These are phyloP conservation scores for Capronia epimyces DNA, from an alignment of 2,329 filamentous ascomycete genomes.

Conservation along the genomic window DNA sequence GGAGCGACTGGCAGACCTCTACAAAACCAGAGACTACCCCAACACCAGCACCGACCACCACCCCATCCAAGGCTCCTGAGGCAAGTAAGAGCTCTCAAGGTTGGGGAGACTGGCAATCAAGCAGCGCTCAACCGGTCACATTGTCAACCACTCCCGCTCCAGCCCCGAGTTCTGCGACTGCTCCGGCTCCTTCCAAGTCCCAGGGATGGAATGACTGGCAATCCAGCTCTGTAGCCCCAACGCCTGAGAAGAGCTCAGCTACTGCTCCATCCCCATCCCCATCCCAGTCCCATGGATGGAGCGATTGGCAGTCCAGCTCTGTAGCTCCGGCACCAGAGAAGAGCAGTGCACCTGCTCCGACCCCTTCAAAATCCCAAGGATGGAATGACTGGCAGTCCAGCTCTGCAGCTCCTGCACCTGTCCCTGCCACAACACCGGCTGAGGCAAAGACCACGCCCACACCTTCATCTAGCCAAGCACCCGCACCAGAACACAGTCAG, in stretches of 20 bases:
- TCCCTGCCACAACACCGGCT: neutral
- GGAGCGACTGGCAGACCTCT: no score
- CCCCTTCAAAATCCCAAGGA: neutral
- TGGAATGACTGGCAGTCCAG: neutral
- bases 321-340: neutral
- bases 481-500: neutral
- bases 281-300: neutral
- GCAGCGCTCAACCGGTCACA: neutral
- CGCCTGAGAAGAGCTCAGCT: neutral
- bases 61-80: no score
- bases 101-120: neutral
- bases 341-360: neutral
- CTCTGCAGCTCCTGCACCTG: neutral
- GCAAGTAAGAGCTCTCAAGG: neutral
- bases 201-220: slow-evolving; percentile 2
- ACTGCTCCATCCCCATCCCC: neutral
- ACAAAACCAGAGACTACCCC: no score
- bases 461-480: neutral
- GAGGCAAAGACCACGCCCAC: neutral
- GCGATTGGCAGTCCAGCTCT: neutral
- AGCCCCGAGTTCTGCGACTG: neutral
- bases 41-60: no score
- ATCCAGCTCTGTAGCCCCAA: neutral
- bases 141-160: neutral
- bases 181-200: neutral